Conservation (phyloP, 73 alveolate genomes). For the Paramecium octaurelia region DNA sequence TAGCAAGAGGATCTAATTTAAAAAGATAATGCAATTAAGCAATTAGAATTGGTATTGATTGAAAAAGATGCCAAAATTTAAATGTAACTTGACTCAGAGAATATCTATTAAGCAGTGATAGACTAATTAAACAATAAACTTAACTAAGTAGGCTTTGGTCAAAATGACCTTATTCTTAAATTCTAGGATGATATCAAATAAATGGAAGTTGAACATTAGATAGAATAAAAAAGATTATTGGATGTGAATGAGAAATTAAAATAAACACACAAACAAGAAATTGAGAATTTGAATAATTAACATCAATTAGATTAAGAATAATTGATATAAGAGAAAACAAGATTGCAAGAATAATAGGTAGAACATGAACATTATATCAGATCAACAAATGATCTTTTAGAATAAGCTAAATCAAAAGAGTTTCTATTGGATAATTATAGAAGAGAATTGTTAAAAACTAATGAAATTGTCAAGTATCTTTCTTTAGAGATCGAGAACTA, state of each 20-base stretch:
- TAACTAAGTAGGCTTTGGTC: neutral
- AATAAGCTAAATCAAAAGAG: neutral
- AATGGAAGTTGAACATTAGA: neutral
- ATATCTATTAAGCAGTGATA: neutral
- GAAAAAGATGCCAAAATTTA: neutral
- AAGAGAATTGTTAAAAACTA: conserved; percentile 14
- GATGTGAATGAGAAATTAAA: neutral
- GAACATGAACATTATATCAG: neutral
- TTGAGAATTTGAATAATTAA: neutral
- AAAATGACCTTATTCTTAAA: neutral
- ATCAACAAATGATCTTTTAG: neutral
- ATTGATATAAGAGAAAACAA: neutral
- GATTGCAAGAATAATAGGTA: neutral
- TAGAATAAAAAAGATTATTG: neutral
- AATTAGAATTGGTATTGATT: neutral
- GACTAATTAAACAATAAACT: neutral
- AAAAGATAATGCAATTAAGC: neutral
- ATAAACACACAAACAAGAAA: neutral
- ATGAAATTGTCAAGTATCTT: conserved; percentile 16
- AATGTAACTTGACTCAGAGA: neutral
- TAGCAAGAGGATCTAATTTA: neutral
- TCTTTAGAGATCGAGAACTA: conserved; percentile 1
- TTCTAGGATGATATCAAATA: neutral
- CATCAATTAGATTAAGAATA: conserved; percentile 33
- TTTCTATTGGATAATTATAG: conserved; percentile 23